Percentiles rank a stretch among this genome's conserved stretches.
These are phyloP conservation scores for Globisporangium recalcitrans DNA, from an alignment of 352 stramenopile genomes.

Conservation along the genomic window DNA sequence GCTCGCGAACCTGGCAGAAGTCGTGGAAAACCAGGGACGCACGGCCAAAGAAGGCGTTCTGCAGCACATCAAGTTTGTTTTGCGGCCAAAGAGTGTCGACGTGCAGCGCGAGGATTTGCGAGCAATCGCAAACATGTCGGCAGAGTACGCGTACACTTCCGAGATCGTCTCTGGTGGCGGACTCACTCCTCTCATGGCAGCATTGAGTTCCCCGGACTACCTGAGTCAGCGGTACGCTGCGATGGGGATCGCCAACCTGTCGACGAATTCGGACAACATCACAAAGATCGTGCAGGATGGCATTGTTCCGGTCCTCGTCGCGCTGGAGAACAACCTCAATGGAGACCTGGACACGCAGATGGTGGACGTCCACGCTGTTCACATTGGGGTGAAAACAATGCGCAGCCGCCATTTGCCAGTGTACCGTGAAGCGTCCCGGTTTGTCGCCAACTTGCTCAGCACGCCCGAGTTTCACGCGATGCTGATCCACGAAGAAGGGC, in stretches of 20 bases:
- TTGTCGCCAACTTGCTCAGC: conserved; percentile 88
- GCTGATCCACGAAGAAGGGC: conserved; percentile 83
- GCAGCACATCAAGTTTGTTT: conserved; percentile 95
- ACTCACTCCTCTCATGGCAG: conserved; percentile 83
- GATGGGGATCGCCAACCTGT: conserved; percentile 95
- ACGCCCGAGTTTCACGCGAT: conserved; percentile 72
- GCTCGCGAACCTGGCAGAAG: conserved; percentile 91
- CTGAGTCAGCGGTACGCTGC: conserved; percentile 92
- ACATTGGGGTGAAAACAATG: conserved; percentile 86
- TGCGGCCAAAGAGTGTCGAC: conserved; percentile 88
- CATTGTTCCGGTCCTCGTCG: conserved; percentile 83
- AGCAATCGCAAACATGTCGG: conserved; percentile 94
- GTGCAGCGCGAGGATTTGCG: conserved; percentile 93
- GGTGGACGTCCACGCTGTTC: conserved; percentile 84
- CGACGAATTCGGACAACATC: conserved; percentile 88
- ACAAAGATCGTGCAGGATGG: conserved; percentile 90
- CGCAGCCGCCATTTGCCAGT: conserved; percentile 85
- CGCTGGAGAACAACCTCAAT: conserved; percentile 79
- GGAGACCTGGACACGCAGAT: conserved; percentile 91
- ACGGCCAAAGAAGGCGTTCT: conserved; percentile 95
- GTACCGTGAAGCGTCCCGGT: conserved; percentile 89
- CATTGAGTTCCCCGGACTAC: conserved; percentile 89
- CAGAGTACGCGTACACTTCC: conserved; percentile 90
- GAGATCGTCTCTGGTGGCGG: conserved; percentile 90
- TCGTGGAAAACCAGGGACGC: conserved; percentile 91